Conservation (phyloP, 139 green algal species). For the Asterochloris erici region DNA sequence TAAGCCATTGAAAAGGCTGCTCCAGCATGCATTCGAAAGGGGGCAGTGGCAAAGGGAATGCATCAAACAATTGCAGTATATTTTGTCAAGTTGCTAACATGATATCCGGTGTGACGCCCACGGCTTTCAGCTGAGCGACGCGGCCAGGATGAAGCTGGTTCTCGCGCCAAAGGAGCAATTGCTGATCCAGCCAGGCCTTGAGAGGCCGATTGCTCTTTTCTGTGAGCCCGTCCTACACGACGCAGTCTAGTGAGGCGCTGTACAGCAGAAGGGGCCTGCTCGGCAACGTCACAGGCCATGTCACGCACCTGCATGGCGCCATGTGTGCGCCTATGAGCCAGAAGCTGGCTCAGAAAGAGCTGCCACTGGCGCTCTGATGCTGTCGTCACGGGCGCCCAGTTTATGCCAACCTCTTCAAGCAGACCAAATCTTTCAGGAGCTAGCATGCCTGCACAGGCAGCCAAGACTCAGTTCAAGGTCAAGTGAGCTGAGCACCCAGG, state of each 20-base stretch:
- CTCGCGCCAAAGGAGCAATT: background rate
- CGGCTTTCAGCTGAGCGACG: background rate
- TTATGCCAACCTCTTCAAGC: conserved; percentile 8
- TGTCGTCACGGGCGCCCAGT: conserved; percentile 4
- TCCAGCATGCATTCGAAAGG: too few relatives aligned
- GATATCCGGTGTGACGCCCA: conserved; percentile 1
- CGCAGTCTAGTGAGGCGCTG: too few relatives aligned
- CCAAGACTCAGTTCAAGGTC: too few relatives aligned
- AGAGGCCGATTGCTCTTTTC: background rate
- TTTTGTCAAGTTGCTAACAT: background rate
- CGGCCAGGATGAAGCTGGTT: background rate
- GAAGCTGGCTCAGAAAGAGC: conserved; percentile 28
- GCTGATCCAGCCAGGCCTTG: background rate
- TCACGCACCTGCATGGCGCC: conserved; percentile 8
- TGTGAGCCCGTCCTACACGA: background rate
- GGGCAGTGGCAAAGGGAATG: too few relatives aligned
- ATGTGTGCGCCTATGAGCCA: conserved; percentile 26
- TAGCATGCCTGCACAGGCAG: conserved; percentile 19
- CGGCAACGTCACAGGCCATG: background rate
- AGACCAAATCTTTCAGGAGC: background rate
- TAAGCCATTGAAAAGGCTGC: too few relatives aligned
- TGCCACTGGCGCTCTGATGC: conserved; percentile 28
- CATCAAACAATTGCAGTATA: too few relatives aligned
- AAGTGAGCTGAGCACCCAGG: too few relatives aligned
- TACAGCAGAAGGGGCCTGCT: too few relatives aligned